phyloP scores from a whole-genome alignment of 116 monocot species.

The Thalassia testudinum region DNA sequence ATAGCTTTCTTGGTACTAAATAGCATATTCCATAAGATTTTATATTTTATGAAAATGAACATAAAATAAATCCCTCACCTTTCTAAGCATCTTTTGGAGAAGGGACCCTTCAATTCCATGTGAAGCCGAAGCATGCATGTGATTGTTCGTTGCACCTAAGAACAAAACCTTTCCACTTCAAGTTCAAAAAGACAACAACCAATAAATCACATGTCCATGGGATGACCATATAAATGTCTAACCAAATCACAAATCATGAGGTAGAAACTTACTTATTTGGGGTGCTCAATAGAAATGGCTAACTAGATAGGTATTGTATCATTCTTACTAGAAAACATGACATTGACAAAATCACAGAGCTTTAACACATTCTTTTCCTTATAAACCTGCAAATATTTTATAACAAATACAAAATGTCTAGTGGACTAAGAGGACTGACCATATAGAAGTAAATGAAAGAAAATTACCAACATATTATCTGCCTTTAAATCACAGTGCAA shows the following conservation, averaged over 20 bases:
- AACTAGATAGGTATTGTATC: constrained; percentile 97
- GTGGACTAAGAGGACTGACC: not conserved
- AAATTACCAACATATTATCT: constrained; percentile 96
- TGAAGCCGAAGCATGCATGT: constrained; percentile 98
- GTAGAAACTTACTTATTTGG: constrained; percentile 79
- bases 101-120: constrained; percentile 95
- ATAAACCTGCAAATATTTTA: constrained; percentile 39
- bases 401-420: not conserved
- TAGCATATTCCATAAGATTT: too few relatives aligned
- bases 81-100: constrained; percentile 95
- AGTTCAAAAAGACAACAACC: constrained; percentile 98
- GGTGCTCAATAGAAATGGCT: constrained; percentile 99
- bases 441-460: not conserved
- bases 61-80: constrained; percentile 27
- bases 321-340: constrained; percentile 93
- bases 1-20: too few relatives aligned
- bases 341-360: constrained; percentile 99
- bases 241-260: not conserved
- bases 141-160: constrained; percentile 91
- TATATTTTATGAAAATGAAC: not conserved
- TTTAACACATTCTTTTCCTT: constrained; percentile 91
- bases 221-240: constrained; percentile 54
- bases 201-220: constrained; percentile 97
- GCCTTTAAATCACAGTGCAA: constrained; percentile 98
- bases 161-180: constrained; percentile 90